Evolutionary conservation across 2,329 filamentous ascomycete genomes (phyloP), one percentile per base, ranked within the genome.

Genomic region (Pseudodiploospora longispora): DNA sequence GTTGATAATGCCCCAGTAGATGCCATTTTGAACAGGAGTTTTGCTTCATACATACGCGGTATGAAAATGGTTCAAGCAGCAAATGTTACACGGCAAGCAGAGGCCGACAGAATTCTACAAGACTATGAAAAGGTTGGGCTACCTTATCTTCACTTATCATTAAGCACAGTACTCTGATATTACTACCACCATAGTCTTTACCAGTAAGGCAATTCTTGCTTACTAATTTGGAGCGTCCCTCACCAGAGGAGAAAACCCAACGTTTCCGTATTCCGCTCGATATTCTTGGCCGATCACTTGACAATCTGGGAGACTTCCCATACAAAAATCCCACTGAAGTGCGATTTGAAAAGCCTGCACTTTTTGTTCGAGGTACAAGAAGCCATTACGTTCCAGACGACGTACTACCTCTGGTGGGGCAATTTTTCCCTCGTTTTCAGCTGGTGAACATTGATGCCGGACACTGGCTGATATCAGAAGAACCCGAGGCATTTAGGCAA

Each of bases 1-100:
- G 89, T 97, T 9, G 91, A 97, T 68, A 97, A 97, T 60, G 88
- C 90, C 4, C 91, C 91, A 2, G 75, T 95, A 6, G 88, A 94
- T 60, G 85, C 85, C 10, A 75, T 78, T 0, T 73, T 97, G 4
- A 76, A 78, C 50, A 79, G 76, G 50, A 79, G 84, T 57, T 97
- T 97, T 60, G 78, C 73, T 4, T 80, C 78, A 49, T 97, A 96
- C 64, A 74, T 95, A 27, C 78, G 80, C 42, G 91, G 81, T 47
- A 95, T 98, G 90, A 80, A 80, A 56, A 76, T 80, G 50, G 83
- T 98, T 44, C 85, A 95, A 48, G 73, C 76, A 1, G 78, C 80
- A 1, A 68, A 72, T 7, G 72, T 89, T 12, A 81, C 74, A 10
- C 83, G 76, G 52, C 83, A 87, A 55, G 76, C 76, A 10, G 85